Evolutionary conservation across 2,329 filamentous ascomycete genomes (phyloP).

Genomic region (Penicillium polonicum): DNA sequence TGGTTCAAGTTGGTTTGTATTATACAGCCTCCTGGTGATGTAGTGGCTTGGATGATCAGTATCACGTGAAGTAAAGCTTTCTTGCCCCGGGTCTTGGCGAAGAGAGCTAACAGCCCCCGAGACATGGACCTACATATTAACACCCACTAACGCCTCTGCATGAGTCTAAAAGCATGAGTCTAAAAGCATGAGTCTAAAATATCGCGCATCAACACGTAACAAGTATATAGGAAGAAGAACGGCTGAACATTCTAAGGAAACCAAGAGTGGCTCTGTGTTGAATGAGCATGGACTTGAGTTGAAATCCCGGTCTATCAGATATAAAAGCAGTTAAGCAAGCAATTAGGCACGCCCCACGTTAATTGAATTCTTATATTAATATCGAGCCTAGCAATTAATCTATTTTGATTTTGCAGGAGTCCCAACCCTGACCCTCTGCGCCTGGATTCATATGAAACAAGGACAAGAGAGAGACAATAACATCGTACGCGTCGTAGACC

Average conservation of each 20-base stretch:
- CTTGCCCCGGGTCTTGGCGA: conserved; percentile 7
- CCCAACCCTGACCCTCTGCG: conserved; percentile 20
- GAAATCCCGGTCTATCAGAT: background rate
- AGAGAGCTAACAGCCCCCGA: background rate
- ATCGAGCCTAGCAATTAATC: conserved; percentile 25
- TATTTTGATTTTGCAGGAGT: conserved; percentile 27
- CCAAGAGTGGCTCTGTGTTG: background rate
- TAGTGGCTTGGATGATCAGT: background rate
- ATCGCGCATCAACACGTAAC: background rate
- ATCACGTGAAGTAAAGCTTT: conserved; percentile 5
- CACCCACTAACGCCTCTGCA: background rate
- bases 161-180: background rate
- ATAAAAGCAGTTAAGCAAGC: background rate
- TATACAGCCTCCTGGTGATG: background rate
- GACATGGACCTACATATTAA: background rate
- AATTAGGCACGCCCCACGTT: background rate
- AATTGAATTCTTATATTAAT: conserved; percentile 24
- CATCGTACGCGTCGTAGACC: conserved; percentile 33
- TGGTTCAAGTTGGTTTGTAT: background rate
- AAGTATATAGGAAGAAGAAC: background rate
- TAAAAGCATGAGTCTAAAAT: background rate
- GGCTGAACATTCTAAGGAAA: background rate
- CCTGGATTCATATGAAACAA: conserved; percentile 22
- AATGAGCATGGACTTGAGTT: background rate
- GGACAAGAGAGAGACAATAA: conserved; percentile 24